Evolutionary conservation across 768 basidiomycete genomes (phyloP).

Genomic region (Leccinum uliginosum): DNA sequence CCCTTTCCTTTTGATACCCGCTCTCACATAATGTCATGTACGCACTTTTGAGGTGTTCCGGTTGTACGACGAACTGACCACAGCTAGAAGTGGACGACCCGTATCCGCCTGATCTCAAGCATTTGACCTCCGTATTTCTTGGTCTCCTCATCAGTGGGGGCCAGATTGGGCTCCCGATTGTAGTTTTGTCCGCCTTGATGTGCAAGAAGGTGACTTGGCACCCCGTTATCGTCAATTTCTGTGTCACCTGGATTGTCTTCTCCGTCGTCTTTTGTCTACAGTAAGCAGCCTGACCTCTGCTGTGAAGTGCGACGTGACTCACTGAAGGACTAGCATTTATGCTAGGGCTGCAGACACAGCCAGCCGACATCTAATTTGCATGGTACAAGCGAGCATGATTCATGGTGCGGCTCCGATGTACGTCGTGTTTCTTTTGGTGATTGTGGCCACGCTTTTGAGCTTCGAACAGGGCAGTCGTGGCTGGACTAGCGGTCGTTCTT

Average conservation of each 20-base stretch:
- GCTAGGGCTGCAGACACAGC: conserved; percentile 17
- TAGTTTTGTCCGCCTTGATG: conserved; percentile 42
- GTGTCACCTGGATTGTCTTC: conserved; percentile 51
- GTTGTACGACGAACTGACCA: not conserved
- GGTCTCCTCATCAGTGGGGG: conserved; percentile 49
- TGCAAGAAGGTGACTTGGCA: conserved; percentile 42
- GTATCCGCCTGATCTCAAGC: conserved; percentile 20
- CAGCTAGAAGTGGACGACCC: conserved; percentile 1
- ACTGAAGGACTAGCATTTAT: conserved; percentile 29
- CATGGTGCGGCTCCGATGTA: conserved; percentile 54
- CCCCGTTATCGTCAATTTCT: conserved; percentile 54
- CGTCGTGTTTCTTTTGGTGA: conserved; percentile 13
- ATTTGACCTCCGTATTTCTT: conserved; percentile 39
- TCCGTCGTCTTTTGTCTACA: conserved; percentile 48
- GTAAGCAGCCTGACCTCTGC: conserved; percentile 33
- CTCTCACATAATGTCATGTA: conserved; percentile 16
- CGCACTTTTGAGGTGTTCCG: not conserved
- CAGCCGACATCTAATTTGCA: conserved; percentile 36
- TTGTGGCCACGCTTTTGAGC: not conserved
- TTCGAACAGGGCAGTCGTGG: conserved; percentile 35
- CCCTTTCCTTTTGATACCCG: not conserved
- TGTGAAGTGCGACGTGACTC: conserved; percentile 2
- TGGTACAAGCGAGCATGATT: conserved; percentile 49
- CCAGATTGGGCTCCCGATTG: conserved; percentile 46
- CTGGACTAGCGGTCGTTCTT: conserved; percentile 39